Evolutionary conservation across 176 grass and related monocot species (phyloP).

Genomic region (Phoenix roebelenii): DNA sequence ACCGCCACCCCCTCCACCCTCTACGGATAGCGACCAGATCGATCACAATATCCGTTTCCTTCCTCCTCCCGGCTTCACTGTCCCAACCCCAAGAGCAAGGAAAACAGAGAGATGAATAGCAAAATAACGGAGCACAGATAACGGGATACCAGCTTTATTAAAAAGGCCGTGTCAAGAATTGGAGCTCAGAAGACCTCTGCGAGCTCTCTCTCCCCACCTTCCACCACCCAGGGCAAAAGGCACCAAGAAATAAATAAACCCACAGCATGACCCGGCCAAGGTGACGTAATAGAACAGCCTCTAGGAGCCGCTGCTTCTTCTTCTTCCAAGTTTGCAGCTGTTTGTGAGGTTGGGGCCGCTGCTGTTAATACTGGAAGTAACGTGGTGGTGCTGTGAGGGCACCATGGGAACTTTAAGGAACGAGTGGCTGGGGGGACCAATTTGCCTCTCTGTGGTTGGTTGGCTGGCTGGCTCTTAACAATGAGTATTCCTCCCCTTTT

Average conservation of each 20-base stretch:
- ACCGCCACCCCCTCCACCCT: slow-evolving; percentile 3
- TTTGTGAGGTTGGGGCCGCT: too few species aligned
- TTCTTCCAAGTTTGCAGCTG: too few species aligned
- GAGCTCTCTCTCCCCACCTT: neutral
- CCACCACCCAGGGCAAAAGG: slow-evolving; percentile 15
- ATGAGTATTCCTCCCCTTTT: too few species aligned
- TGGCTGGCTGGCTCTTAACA: slow-evolving; percentile 11
- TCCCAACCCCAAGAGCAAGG: neutral
- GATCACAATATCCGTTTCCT: too few species aligned
- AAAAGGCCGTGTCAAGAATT: slow-evolving; percentile 23
- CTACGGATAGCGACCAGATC: neutral
- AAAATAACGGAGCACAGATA: slow-evolving; percentile 16
- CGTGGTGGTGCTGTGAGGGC: neutral
- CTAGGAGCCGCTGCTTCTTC: too few species aligned
- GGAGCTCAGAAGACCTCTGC: slow-evolving; percentile 20
- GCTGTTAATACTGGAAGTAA: too few species aligned
- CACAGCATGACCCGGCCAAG: neutral
- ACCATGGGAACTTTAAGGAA: slow-evolving; percentile 16
- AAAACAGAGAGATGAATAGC: neutral
- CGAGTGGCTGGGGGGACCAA: slow-evolving; percentile 30
- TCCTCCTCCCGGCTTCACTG: too few species aligned
- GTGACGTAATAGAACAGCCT: too few species aligned
- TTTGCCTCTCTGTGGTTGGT: slow-evolving; percentile 24
- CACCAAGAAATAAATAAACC: slow-evolving; percentile 8
- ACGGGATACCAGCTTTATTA: slow-evolving; percentile 27